phyloP scores from a whole-genome alignment of 345 rosid genomes.

The Euphorbia tirucalli region DNA sequence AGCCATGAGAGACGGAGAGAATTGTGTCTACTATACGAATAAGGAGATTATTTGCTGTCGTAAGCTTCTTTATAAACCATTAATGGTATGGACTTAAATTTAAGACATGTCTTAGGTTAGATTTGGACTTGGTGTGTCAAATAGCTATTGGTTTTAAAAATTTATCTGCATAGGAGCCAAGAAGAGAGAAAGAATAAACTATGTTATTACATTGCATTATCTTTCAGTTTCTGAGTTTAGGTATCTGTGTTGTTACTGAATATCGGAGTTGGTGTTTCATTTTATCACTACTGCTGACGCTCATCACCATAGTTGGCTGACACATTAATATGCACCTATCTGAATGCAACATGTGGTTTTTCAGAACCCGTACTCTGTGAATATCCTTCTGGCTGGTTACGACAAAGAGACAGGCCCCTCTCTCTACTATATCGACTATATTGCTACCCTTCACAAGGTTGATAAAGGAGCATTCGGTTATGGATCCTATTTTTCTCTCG shows the following conservation, averaged over 20 bases:
- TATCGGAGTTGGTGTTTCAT: not conserved
- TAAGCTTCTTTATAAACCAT: not conserved
- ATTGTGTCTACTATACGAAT: not conserved
- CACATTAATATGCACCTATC: not conserved
- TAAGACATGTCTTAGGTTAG: not conserved
- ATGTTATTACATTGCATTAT: not conserved
- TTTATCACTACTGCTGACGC: not conserved
- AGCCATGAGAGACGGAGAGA: not conserved
- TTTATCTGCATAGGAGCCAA: not conserved
- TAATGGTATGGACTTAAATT: not conserved
- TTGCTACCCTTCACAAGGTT: conserved; percentile 92
- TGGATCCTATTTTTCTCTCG: conserved; percentile 80
- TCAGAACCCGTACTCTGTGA: conserved; percentile 85
- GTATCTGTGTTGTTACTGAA: not conserved
- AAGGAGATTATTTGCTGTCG: not conserved
- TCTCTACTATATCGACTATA: conserved; percentile 92
- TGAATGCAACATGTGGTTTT: not conserved
- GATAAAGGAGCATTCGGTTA: conserved; percentile 97
- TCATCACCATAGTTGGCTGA: not conserved
- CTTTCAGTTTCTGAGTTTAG: not conserved
- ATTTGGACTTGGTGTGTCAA: not conserved
- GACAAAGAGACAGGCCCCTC: conserved; percentile 93
- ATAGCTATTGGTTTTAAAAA: not conserved
- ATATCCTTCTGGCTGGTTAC: conserved; percentile 90
- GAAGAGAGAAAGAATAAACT: not conserved